These are phyloP conservation scores for Chenopodium formosanum DNA, from an alignment of 148 eudicot genomes.

Conservation along the genomic window DNA sequence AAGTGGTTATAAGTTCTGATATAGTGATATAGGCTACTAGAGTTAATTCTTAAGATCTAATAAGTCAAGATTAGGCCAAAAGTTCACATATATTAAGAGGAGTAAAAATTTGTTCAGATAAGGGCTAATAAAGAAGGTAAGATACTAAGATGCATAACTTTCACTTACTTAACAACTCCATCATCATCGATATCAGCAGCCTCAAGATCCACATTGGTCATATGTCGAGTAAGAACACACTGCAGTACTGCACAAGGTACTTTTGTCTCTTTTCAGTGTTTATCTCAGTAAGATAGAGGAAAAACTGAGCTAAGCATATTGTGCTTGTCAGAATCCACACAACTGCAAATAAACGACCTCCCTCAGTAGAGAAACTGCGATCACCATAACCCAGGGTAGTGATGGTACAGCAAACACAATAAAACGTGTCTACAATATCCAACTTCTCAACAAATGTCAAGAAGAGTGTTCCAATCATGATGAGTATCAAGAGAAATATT, in stretches of 20 bases:
- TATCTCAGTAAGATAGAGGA: slow-evolving; percentile 78
- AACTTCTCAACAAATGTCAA: slow-evolving; percentile 58
- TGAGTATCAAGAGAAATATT: slow-evolving; percentile 45
- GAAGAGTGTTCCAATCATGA: slow-evolving; percentile 56
- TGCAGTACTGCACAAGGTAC: slow-evolving; percentile 30
- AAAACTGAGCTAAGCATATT: slow-evolving; percentile 67
- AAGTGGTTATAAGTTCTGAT: too few relatives aligned
- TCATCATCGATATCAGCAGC: slow-evolving; percentile 85
- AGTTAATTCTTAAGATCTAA: not conserved
- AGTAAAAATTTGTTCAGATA: not conserved
- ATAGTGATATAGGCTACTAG: too few relatives aligned
- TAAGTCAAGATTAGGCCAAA: not conserved
- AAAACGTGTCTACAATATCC: slow-evolving; percentile 67
- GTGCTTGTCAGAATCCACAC: slow-evolving; percentile 82
- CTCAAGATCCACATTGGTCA: slow-evolving; percentile 69
- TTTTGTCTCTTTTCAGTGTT: slow-evolving; percentile 60
- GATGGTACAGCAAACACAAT: slow-evolving; percentile 79
- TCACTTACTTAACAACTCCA: slow-evolving; percentile 72
- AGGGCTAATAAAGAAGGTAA: not conserved
- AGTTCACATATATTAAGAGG: not conserved
- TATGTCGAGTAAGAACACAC: slow-evolving; percentile 52
- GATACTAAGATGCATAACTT: not conserved
- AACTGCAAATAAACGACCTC: slow-evolving; percentile 77
- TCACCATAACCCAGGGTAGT: slow-evolving; percentile 95
- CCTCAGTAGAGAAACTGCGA: slow-evolving; percentile 71